Conservation (phyloP, 2,329 filamentous ascomycete genomes). For the Cercospora citrullina region DNA sequence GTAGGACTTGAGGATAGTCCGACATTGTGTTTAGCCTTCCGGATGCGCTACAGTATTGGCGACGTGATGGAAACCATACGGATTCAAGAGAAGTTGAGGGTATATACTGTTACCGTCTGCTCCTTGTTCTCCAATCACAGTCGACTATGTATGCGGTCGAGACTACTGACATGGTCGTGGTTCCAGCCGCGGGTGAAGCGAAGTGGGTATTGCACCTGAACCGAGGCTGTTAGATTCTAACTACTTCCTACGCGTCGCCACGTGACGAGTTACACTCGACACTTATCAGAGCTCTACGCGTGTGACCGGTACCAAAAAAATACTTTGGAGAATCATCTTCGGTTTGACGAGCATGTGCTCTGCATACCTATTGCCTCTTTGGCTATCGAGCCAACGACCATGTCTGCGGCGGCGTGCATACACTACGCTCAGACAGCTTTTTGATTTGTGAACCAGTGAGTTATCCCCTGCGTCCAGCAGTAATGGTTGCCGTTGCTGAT, state of each 20-base stretch:
- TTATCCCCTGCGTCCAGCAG: not conserved
- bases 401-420: not conserved
- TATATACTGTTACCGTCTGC: not conserved
- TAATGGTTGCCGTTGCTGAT: not conserved
- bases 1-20: conserved; percentile 64
- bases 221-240: not conserved
- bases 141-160: not conserved
- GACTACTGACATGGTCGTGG: not conserved
- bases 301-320: too few relatives aligned
- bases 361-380: not conserved
- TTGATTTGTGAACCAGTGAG: not conserved
- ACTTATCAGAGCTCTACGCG: not conserved
- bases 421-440: not conserved
- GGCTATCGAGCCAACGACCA: not conserved
- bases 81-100: not conserved
- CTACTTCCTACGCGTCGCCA: not conserved
- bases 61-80: not conserved
- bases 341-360: not conserved
- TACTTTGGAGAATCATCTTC: not conserved
- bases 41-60: not conserved
- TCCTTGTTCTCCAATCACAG: not conserved
- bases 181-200: not conserved
- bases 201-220: not conserved
- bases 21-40: not conserved
- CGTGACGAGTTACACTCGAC: not conserved